These are phyloP conservation scores for Berkeleyomyces rouxiae DNA, from an alignment of 2,329 filamentous ascomycete species.

Conservation along the genomic window DNA sequence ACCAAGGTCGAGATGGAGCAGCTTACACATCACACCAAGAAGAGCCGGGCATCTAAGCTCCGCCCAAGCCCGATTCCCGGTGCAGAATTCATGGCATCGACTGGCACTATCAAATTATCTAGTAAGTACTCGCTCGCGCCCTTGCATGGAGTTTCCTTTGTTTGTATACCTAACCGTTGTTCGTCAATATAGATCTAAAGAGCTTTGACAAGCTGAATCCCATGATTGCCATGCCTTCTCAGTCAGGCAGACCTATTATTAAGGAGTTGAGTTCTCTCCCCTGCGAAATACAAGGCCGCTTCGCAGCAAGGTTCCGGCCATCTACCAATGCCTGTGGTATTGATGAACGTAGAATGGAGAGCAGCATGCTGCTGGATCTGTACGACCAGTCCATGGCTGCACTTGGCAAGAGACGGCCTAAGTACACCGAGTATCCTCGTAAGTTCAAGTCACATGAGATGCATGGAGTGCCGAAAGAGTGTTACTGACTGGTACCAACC, in stretches of 20 bases:
- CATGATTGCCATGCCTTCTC: slow-evolving; percentile 26
- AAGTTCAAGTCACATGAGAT: slow-evolving; percentile 14
- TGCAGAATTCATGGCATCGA: slow-evolving; percentile 23
- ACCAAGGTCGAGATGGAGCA: slow-evolving; percentile 17
- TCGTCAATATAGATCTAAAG: slow-evolving; percentile 21
- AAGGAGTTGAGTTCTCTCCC: slow-evolving; percentile 25
- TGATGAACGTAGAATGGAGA: slow-evolving; percentile 27
- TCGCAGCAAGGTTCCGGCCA: slow-evolving; percentile 26
- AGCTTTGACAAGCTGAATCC: slow-evolving; percentile 30
- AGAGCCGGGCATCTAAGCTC: slow-evolving; percentile 23
- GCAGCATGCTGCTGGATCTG: slow-evolving; percentile 24
- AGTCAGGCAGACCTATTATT: slow-evolving; percentile 24
- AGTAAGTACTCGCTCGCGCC: slow-evolving; percentile 15
- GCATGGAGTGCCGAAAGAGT: not conserved
- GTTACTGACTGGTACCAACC: slow-evolving; percentile 1
- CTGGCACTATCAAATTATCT: slow-evolving; percentile 26
- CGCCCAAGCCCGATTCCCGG: slow-evolving; percentile 25
- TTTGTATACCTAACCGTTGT: not conserved
- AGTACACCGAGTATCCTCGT: slow-evolving; percentile 31
- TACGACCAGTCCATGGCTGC: slow-evolving; percentile 27
- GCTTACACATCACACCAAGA: slow-evolving; percentile 25
- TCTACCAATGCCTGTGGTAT: slow-evolving; percentile 24
- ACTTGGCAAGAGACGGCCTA: slow-evolving; percentile 27
- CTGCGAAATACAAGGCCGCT: slow-evolving; percentile 29
- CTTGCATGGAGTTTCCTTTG: not conserved